Evolutionary conservation across 371 early-diverging fungal species (phyloP), one percentile per base, ranked within the genome.

Genomic region (Encephalitozoon romaleae): DNA sequence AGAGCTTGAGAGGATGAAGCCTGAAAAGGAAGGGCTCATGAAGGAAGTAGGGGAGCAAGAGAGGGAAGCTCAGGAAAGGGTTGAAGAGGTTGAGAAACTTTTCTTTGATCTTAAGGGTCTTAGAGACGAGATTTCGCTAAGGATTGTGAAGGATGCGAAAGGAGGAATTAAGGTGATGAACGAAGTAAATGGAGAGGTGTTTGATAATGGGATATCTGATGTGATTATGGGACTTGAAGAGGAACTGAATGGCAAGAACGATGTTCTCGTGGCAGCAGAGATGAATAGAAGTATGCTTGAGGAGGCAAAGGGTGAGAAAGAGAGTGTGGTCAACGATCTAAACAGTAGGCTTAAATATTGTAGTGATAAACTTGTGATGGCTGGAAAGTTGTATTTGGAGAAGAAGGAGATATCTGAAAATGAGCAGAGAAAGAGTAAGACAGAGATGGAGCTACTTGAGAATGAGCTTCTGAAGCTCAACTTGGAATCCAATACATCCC

Each of bases 371-470:
- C 66, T 83, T 21, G 32, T 55, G 12, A 73, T 34, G 21, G 76
- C 71, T 9, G 81, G 81, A 25, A 52, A 81, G 73, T 43, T 85
- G 25, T 85, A 85, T 67, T 51, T 83, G 8, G 83, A 85, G 53
- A 85, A 85, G 70, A 85, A 84, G 74, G 84, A 85, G 68, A 69
- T 81, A 41, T 77, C 72, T 34, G 84, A 84, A 26, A 74, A 54
- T 15, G 80, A 77, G 55, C 79, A 84, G 51, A 53, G 71, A 52
- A 76, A 67, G 69, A 77, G 76, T 41, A 74, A 74, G 45, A 83
- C 78, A 6, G 78, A 84, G 43, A 81, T 84, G 71, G 84, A 85
- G 64, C 72, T 74, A 42, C 64, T 82, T 54, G 82, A 81, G 70
- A 76, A 77, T n/a, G 84, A 85, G 25, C 69, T 84, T 5, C 39